phyloP scores from a whole-genome alignment of 2,329 filamentous ascomycete genomes.

The Mycosphaerella arachidis region DNA sequence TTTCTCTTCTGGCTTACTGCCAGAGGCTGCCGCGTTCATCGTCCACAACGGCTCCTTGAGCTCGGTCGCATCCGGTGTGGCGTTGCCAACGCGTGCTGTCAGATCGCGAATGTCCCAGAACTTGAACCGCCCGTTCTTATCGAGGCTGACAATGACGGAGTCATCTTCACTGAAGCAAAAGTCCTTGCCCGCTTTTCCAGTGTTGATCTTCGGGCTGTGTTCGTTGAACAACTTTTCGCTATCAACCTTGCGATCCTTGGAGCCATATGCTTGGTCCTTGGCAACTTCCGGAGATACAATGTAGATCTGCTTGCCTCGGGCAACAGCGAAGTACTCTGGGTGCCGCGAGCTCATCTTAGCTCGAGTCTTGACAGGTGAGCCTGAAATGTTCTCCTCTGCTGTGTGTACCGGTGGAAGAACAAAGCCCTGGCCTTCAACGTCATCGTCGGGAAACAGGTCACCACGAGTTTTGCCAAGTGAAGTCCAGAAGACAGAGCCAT shows the following conservation, averaged over 20 bases:
- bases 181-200: conserved; percentile 96
- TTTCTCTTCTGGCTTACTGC: conserved; percentile 59
- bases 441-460: conserved; percentile 72
- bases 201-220: conserved; percentile 87
- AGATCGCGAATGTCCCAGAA: conserved; percentile 96
- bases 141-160: conserved; percentile 85
- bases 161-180: conserved; percentile 98
- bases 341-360: conserved; percentile 85
- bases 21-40: conserved; percentile 58
- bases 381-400: conserved; percentile 84
- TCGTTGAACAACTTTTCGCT: conserved; percentile 83
- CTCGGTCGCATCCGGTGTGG: conserved; percentile 44
- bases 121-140: conserved; percentile 93
- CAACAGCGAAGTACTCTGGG: conserved; percentile 90
- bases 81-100: conserved; percentile 48
- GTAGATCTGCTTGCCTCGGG: conserved; percentile 92
- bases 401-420: conserved; percentile 80
- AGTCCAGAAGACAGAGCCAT: conserved; percentile 95
- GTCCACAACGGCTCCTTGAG: conserved; percentile 83
- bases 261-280: conserved; percentile 47
- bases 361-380: conserved; percentile 90
- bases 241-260: conserved; percentile 61
- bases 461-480: conserved; percentile 71
- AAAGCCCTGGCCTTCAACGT: conserved; percentile 80
- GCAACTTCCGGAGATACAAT: conserved; percentile 61